Conservation (phyloP, 2,329 filamentous ascomycete genomes). For the Cordyceps tenuipes region DNA sequence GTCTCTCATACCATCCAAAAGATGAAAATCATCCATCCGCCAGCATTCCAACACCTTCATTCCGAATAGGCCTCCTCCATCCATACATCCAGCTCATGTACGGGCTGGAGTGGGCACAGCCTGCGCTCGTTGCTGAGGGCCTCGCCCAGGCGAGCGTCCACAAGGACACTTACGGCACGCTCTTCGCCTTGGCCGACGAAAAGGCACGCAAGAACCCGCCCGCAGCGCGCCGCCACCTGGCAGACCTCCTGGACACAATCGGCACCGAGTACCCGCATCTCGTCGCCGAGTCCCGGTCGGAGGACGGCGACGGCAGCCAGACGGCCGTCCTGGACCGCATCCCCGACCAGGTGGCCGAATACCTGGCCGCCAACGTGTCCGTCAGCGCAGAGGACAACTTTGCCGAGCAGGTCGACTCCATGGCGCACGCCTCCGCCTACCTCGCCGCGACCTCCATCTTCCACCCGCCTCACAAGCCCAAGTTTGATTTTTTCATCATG, state of each 20-base stretch:
- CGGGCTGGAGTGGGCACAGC: conserved; percentile 74
- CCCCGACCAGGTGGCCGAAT: conserved; percentile 51
- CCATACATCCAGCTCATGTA: conserved; percentile 81
- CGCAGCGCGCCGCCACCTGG: conserved; percentile 29
- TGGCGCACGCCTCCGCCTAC: conserved; percentile 57
- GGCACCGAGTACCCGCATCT: conserved; percentile 46
- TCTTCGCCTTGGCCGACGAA: conserved; percentile 47
- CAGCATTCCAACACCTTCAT: background rate
- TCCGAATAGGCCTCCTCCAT: conserved; percentile 56
- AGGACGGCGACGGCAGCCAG: conserved; percentile 53
- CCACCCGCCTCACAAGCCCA: conserved; percentile 54
- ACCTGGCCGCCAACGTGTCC: conserved; percentile 48
- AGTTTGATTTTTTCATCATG: conserved; percentile 74
- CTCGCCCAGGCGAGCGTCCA: conserved; percentile 73
- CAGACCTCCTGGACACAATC: conserved; percentile 54
- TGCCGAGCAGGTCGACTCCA: conserved; percentile 45
- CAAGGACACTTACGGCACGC: conserved; percentile 41
- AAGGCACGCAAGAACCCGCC: conserved; percentile 23
- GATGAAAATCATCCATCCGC: background rate
- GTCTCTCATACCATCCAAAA: background rate
- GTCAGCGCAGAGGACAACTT: conserved; percentile 50
- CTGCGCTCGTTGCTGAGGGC: conserved; percentile 70
- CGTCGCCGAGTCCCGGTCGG: conserved; percentile 36
- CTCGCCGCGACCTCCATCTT: conserved; percentile 49
- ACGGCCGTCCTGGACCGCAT: conserved; percentile 61